These are phyloP conservation scores for Crucihimalaya himalaica DNA, from an alignment of 345 rosid genomes.

Conservation along the genomic window DNA sequence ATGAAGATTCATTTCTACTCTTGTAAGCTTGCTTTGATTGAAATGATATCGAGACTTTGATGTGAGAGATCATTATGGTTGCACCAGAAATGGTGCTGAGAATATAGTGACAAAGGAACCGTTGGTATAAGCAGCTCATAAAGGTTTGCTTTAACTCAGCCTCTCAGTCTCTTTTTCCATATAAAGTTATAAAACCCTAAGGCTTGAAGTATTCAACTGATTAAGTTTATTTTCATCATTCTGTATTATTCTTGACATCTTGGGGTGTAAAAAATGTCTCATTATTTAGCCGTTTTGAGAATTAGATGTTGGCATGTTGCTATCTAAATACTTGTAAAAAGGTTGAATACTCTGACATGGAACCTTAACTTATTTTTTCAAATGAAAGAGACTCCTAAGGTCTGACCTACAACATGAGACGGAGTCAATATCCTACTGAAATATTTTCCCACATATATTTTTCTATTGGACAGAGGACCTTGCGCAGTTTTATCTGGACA, in stretches of 20 bases:
- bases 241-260: conserved; percentile 15
- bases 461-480: background rate
- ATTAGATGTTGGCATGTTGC: background rate
- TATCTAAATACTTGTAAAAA: background rate
- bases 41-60: conserved; percentile 30
- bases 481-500: background rate
- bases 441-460: no score
- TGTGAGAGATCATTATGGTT: conserved; percentile 34
- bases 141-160: background rate
- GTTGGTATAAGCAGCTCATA: background rate
- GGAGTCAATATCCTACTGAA: no score
- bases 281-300: background rate
- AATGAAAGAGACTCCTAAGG: no score
- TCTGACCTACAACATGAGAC: no score
- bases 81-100: conserved; percentile 8
- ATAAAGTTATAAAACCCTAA: no score
- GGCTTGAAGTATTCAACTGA: background rate
- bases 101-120: background rate
- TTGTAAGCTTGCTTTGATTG: conserved; percentile 11
- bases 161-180: background rate
- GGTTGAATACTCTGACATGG: background rate
- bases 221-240: background rate
- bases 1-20: background rate
- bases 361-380: no score
- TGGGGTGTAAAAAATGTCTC: conserved; percentile 3